phyloP scores from a whole-genome alignment of 2,329 filamentous ascomycete genomes.

The Nannizziopsis barbatae region DNA sequence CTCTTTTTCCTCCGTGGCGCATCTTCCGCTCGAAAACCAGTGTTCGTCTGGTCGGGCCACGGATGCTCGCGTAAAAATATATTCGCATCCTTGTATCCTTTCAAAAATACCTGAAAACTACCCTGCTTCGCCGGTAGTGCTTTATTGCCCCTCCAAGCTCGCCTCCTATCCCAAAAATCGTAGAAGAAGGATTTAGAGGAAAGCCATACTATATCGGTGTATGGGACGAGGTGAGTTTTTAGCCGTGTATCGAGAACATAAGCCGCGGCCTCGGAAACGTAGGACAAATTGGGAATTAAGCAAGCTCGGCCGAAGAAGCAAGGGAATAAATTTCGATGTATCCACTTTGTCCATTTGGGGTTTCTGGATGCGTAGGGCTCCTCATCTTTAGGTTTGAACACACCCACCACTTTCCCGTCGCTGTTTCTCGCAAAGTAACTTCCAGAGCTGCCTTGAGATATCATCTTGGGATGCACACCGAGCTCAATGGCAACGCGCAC shows the following conservation, averaged over 20 bases:
- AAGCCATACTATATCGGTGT: slow-evolving; percentile 86
- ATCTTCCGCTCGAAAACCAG: slow-evolving; percentile 57
- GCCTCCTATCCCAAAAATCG: slow-evolving; percentile 89
- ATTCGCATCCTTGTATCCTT: slow-evolving; percentile 94
- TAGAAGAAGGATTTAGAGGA: slow-evolving; percentile 98
- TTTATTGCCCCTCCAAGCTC: slow-evolving; percentile 77
- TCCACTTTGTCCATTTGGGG: slow-evolving; percentile 99
- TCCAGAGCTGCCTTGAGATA: slow-evolving; percentile 90
- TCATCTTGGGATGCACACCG: slow-evolving; percentile 87
- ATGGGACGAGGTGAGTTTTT: slow-evolving; percentile 83
- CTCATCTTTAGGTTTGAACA: slow-evolving; percentile 98
- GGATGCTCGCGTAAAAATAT: slow-evolving; percentile 89
- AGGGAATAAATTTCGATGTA: slow-evolving; percentile 92
- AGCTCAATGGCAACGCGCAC: slow-evolving; percentile 83
- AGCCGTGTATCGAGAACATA: slow-evolving; percentile 89
- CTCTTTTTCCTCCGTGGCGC: slow-evolving; percentile 57
- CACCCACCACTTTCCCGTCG: slow-evolving; percentile 87
- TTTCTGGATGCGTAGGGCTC: slow-evolving; percentile 95
- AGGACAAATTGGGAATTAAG: slow-evolving; percentile 92
- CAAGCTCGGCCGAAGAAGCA: slow-evolving; percentile 94
- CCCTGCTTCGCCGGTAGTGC: slow-evolving; percentile 79
- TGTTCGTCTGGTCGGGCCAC: slow-evolving; percentile 80
- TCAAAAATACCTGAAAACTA: slow-evolving; percentile 94
- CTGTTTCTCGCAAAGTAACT: slow-evolving; percentile 93
- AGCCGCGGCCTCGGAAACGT: slow-evolving; percentile 93